Evolutionary conservation across 2,329 filamentous ascomycete species (phyloP).

Genomic region (Byssoonygena ceratinophila): DNA sequence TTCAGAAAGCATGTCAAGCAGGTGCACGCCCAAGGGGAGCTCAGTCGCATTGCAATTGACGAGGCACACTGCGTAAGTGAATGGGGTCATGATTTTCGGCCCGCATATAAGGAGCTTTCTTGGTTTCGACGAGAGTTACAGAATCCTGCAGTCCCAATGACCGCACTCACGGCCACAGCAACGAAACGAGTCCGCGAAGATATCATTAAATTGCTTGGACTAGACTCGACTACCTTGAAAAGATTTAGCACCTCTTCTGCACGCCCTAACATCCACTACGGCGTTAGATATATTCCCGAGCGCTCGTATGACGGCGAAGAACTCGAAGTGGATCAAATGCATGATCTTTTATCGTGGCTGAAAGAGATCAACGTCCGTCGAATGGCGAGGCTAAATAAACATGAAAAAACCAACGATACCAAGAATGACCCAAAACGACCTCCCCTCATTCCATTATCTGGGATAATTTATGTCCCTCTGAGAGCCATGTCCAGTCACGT

Average conservation of each 20-base stretch:
- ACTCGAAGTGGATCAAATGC: conserved; percentile 53
- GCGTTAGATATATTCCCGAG: conserved; percentile 55
- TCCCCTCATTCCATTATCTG: conserved; percentile 32
- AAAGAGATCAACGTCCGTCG: conserved; percentile 61
- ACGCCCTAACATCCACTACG: conserved; percentile 78
- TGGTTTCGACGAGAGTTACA: conserved; percentile 61
- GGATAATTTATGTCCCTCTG: conserved; percentile 40
- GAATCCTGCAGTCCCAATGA: conserved; percentile 78
- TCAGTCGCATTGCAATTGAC: conserved; percentile 81
- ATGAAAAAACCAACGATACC: conserved; percentile 44
- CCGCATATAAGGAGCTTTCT: conserved; percentile 72
- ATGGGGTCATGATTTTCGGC: conserved; percentile 97
- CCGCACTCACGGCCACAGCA: conserved; percentile 85
- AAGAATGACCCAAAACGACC: conserved; percentile 25
- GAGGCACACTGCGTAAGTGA: conserved; percentile 96
- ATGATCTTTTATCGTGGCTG: conserved; percentile 71
- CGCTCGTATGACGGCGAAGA: conserved; percentile 22
- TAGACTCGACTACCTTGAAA: conserved; percentile 54
- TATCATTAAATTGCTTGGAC: conserved; percentile 62
- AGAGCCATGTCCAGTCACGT: conserved; percentile 34
- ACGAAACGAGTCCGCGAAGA: conserved; percentile 72
- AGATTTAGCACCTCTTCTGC: conserved; percentile 75
- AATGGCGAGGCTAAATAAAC: conserved; percentile 52
- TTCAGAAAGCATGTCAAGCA: conserved; percentile 66
- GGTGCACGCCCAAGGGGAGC: conserved; percentile 68